Evolutionary conservation across 306 rosid species (phyloP).

Genomic region (Betula pendula): DNA sequence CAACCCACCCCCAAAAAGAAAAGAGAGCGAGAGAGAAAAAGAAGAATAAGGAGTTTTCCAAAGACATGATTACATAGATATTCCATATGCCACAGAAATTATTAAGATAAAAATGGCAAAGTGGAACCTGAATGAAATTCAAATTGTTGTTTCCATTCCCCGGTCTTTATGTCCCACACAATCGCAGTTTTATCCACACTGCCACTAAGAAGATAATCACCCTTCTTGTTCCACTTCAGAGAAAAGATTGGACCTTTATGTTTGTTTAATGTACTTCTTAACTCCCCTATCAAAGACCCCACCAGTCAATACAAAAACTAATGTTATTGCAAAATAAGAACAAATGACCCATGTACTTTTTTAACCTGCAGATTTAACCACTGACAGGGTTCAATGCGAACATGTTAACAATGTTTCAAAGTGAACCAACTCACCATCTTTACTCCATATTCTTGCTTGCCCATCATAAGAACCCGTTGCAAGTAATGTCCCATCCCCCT

Average conservation of each 20-base stretch:
- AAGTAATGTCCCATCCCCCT: constrained; percentile 66
- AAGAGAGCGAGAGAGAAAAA: neutral
- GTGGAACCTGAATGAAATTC: constrained; percentile 79
- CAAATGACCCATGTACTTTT: neutral
- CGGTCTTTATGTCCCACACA: constrained; percentile 93
- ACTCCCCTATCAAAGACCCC: constrained; percentile 53
- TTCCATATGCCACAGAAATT: neutral
- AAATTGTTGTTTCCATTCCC: constrained; percentile 90
- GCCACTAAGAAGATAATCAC: constrained; percentile 93
- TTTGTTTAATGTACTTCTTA: constrained; percentile 73
- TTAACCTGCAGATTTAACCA: neutral
- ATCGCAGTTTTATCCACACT: constrained; percentile 92
- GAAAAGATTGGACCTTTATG: constrained; percentile 94
- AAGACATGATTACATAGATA: neutral
- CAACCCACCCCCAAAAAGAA: neutral
- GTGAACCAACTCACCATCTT: constrained; percentile 51
- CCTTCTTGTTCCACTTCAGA: constrained; percentile 93
- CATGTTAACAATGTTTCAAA: neutral
- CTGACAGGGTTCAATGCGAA: neutral
- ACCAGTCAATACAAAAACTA: neutral
- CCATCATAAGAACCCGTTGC: constrained; percentile 82
- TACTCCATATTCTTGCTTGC: constrained; percentile 72
- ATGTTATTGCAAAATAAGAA: neutral
- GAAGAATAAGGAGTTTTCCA: neutral
- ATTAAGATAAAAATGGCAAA: neutral